Evolutionary conservation across 257 asterid genomes (phyloP), one percentile per base, ranked within the genome.

Genomic region (Solanum ahanhuiri): DNA sequence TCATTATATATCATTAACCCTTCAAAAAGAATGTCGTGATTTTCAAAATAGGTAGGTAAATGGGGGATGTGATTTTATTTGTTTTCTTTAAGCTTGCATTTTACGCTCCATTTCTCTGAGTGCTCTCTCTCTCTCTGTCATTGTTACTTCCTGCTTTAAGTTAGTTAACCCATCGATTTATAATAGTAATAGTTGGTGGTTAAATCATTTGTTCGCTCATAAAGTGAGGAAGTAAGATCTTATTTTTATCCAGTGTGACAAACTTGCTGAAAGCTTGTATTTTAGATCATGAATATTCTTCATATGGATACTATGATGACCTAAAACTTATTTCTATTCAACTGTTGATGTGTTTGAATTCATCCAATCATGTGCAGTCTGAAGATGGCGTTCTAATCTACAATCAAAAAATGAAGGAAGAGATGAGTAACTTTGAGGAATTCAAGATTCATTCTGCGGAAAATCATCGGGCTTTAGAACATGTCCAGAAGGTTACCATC

Each of bases 311-410:
- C 0, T 30, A 48, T 79, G 84, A 30, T 17, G 79, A 48, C 60
- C 57, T 63, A 12, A 67, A 60, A 18, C 45, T 41, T 35, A 4
- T 72, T 37, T 71, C 25, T 37, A 58, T 43, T 79, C 14, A 23
- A 20, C n/a, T 82, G 20, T 25, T 81, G 64, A 22, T 64, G 79
- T 34, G 14, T 41, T 58, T 39, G 83, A 35, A 83, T 63, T 35
- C 60, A 83, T 63, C 9, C 51, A 25, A 64, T 31, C 86, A 63
- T 84, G 9, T 86, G 91, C 91, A 94, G 99, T 87, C 86, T 25
- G 96, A 91, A 90, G 97, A 91, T 58, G 95, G 89, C 33, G 85
- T 89, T 81, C 92, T 93, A 89, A 89, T 93, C 60, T 89, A 93
- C 75, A 92, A 90, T 41, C 86, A 86, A 89, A 91, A 89, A 89